Evolutionary conservation across 495 filamentous ascomycete species (phyloP).

Genomic region (Aspergillus olivimuriae): DNA sequence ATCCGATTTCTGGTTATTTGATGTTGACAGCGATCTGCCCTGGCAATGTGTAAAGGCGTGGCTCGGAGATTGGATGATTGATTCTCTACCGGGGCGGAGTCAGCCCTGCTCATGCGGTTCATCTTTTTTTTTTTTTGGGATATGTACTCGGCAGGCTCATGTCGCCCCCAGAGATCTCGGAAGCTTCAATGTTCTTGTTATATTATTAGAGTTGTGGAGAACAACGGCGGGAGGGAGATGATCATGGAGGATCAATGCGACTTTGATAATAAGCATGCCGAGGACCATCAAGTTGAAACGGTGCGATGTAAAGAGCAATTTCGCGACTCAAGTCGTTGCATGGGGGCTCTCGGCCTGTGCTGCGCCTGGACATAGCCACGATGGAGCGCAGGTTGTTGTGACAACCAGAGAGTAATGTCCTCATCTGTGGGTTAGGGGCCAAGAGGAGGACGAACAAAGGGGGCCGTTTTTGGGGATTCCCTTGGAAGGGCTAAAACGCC

Average conservation of each 20-base stretch:
- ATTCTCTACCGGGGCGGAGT: not conserved
- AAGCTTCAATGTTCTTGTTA: not conserved
- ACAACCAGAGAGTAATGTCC: not conserved
- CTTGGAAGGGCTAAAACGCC: constrained; percentile 16
- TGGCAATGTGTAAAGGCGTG: no score
- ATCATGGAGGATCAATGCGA: not conserved
- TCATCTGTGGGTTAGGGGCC: not conserved
- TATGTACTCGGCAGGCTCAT: no score
- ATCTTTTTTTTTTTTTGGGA: not conserved
- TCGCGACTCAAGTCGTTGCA: constrained; percentile 18
- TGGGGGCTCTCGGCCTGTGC: constrained; percentile 13
- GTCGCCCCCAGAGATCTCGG: no score
- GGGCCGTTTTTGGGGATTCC: constrained; percentile 17
- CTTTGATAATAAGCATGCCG: no score
- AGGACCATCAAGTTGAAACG: constrained; percentile 1
- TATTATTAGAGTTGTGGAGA: not conserved
- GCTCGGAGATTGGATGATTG: not conserved
- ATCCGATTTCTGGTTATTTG: not conserved
- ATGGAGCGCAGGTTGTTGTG: constrained; percentile 1
- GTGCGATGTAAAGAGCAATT: not conserved
- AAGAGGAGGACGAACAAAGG: constrained; percentile 3
- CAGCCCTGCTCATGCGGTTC: not conserved
- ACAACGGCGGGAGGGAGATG: not conserved
- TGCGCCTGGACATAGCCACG: constrained; percentile 24
- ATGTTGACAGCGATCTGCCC: no score